These are phyloP conservation scores for Phytophthora pini DNA, from an alignment of 352 stramenopile genomes.

Conservation along the genomic window DNA sequence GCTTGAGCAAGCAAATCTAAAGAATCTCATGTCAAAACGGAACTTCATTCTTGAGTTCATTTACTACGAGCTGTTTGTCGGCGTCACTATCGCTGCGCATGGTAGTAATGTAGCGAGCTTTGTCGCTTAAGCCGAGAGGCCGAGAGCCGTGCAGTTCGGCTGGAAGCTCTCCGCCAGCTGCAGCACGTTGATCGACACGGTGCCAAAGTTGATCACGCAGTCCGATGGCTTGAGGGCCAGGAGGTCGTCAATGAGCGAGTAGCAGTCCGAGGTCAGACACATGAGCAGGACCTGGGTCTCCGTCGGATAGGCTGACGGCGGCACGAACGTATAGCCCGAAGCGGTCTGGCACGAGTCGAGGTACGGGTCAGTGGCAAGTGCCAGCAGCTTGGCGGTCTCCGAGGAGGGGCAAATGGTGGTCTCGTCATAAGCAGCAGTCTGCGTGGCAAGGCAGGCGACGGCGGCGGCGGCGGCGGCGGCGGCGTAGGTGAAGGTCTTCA, in stretches of 20 bases:
- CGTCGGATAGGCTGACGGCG: conserved; percentile 40
- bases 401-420: conserved; percentile 33
- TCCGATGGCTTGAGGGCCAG: conserved; percentile 42
- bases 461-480: conserved; percentile 27
- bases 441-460: conserved; percentile 32
- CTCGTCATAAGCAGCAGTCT: conserved; percentile 37
- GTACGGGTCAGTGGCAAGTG: conserved; percentile 27
- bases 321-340: conserved; percentile 45
- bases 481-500: conserved; percentile 49
- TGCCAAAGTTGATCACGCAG: conserved; percentile 53
- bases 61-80: conserved; percentile 23
- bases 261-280: conserved; percentile 43
- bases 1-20: too few relatives aligned
- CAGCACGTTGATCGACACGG: conserved; percentile 53
- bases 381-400: conserved; percentile 43
- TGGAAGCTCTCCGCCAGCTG: conserved; percentile 47
- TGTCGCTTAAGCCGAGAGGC: conserved; percentile 27
- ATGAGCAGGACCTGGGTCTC: conserved; percentile 41
- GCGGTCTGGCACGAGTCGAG: conserved; percentile 31
- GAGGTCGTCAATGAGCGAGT: conserved; percentile 41
- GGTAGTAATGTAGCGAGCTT: conserved; percentile 15
- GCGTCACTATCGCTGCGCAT: conserved; percentile 10
- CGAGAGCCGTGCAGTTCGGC: conserved; percentile 44
- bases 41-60: conserved; percentile 20
- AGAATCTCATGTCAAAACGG: conserved; percentile 19